phyloP scores from a whole-genome alignment of 129 eudicot genomes.

The Flaveria brownii region DNA sequence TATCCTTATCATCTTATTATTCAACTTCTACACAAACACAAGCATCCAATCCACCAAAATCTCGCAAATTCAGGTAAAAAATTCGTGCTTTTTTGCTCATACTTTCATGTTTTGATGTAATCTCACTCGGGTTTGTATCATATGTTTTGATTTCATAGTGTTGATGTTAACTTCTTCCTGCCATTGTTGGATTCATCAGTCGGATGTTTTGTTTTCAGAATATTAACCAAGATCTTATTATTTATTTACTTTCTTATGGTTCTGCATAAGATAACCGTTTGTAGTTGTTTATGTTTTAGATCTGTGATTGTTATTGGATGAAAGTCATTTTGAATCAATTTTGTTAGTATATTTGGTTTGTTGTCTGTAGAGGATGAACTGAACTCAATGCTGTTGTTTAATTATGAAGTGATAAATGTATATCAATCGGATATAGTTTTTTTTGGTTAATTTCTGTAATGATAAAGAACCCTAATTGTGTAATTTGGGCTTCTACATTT shows the following conservation, averaged over 20 bases:
- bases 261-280: background rate
- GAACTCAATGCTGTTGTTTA: constrained; percentile 10
- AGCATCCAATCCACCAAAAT: constrained; percentile 10
- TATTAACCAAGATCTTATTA: background rate
- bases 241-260: too few relatives aligned
- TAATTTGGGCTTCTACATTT: constrained; percentile 2
- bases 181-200: too few relatives aligned
- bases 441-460: background rate
- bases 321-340: background rate
- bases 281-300: background rate
- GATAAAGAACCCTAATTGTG: background rate
- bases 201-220: too few relatives aligned
- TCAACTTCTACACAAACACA: constrained; percentile 12
- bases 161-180: too few relatives aligned
- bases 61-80: constrained; percentile 12
- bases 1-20: background rate
- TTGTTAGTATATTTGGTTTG: background rate
- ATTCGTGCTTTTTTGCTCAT: constrained; percentile 6
- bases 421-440: background rate
- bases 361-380: background rate
- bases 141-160: background rate
- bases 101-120: background rate
- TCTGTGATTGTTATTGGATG: too few relatives aligned
- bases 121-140: background rate
- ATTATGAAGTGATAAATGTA: constrained; percentile 12